These are phyloP conservation scores for Firmiana major DNA, from an alignment of 345 rosid genomes.

Conservation along the genomic window DNA sequence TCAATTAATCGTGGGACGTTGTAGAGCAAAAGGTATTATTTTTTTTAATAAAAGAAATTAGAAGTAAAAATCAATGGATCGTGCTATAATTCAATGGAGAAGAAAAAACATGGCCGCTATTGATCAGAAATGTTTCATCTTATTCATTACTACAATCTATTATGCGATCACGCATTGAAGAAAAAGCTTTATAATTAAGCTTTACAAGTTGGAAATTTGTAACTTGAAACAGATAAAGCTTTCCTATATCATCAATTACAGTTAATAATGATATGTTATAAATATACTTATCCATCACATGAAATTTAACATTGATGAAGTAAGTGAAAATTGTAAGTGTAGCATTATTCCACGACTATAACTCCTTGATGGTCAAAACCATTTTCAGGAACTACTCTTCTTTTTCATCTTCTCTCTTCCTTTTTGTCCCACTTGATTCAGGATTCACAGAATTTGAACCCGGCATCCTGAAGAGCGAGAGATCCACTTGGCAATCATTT, in stretches of 20 bases:
- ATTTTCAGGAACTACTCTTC: neutral
- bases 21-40: too few relatives aligned
- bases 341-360: neutral
- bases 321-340: neutral
- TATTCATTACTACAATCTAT: too few relatives aligned
- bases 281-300: neutral
- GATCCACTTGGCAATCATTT: slow-evolving; percentile 30
- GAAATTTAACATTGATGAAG: neutral
- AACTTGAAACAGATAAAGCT: too few relatives aligned
- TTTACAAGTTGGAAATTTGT: neutral
- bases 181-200: neutral
- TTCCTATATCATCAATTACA: too few relatives aligned
- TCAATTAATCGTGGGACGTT: too few relatives aligned
- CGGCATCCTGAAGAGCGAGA: slow-evolving; percentile 33
- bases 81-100: neutral
- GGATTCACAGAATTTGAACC: slow-evolving; percentile 1
- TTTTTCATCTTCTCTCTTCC: slow-evolving; percentile 17
- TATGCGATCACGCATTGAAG: neutral
- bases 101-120: neutral
- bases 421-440: slow-evolving; percentile 28
- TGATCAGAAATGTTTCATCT: neutral
- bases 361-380: neutral
- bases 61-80: too few relatives aligned
- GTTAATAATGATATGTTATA: neutral
- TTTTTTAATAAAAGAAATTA: too few relatives aligned